These are phyloP conservation scores for Russula olivacea DNA, from an alignment of 768 basidiomycete genomes.

Conservation along the genomic window DNA sequence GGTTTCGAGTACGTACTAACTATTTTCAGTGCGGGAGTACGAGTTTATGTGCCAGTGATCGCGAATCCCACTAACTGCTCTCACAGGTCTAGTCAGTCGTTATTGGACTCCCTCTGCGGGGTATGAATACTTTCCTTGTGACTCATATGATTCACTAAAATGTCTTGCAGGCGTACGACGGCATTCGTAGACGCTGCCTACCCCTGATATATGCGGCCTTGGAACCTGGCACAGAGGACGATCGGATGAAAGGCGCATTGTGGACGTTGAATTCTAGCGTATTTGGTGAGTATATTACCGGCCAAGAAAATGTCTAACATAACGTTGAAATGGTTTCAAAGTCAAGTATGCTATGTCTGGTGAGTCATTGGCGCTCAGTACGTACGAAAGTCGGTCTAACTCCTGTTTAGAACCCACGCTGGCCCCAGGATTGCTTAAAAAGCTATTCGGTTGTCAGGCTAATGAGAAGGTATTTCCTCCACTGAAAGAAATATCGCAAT, in stretches of 20 bases:
- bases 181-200: conserved; percentile 56
- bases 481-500: background rate
- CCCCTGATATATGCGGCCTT: conserved; percentile 53
- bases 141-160: background rate
- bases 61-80: conserved; percentile 12
- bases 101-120: conserved; percentile 39
- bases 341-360: conserved; percentile 42
- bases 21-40: conserved; percentile 30
- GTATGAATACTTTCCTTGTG: conserved; percentile 32
- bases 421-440: conserved; percentile 50
- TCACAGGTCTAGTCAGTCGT: conserved; percentile 36
- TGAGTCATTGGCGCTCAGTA: conserved; percentile 22
- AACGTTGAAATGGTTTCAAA: conserved; percentile 13
- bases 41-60: conserved; percentile 14
- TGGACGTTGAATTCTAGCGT: conserved; percentile 65
- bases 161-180: conserved; percentile 54
- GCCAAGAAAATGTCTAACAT: background rate
- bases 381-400: background rate
- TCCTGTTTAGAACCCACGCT: conserved; percentile 52
- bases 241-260: conserved; percentile 88
- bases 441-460: conserved; percentile 66
- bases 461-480: conserved; percentile 63
- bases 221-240: conserved; percentile 69
- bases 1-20: background rate
- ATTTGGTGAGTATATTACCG: conserved; percentile 42